Evolutionary conservation across 306 rosid genomes (phyloP).

Genomic region (Corylus avellana): DNA sequence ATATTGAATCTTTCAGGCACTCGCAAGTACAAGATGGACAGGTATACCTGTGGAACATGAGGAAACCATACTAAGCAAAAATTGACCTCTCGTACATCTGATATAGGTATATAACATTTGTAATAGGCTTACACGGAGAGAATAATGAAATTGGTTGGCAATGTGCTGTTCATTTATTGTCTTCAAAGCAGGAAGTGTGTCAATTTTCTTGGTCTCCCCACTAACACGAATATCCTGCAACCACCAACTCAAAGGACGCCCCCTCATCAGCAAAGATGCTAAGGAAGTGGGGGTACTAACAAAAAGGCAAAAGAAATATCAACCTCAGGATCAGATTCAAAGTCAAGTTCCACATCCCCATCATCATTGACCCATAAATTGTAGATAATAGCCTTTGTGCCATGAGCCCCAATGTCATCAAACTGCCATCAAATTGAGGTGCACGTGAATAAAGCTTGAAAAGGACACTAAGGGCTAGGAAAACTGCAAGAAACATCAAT

Average conservation of each 20-base stretch:
- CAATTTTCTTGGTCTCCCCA: slow-evolving; percentile 55
- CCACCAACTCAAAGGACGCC: slow-evolving; percentile 29
- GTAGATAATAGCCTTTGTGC: slow-evolving; percentile 85
- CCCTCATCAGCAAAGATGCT: slow-evolving; percentile 21
- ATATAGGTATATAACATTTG: slow-evolving; percentile 19
- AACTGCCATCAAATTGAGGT: slow-evolving; percentile 53
- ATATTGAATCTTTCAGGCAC: slow-evolving; percentile 60
- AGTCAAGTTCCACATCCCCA: slow-evolving; percentile 69
- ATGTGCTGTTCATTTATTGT: slow-evolving; percentile 68
- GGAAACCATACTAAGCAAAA: slow-evolving; percentile 30
- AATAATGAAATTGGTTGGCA: slow-evolving; percentile 62
- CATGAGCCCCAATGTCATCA: slow-evolving; percentile 76
- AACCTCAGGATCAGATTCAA: slow-evolving; percentile 71
- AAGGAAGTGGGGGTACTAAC: slow-evolving; percentile 5
- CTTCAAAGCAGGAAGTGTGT: slow-evolving; percentile 29
- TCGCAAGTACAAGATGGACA: slow-evolving; percentile 89
- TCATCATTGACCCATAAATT: slow-evolving; percentile 85
- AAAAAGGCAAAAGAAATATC: slow-evolving; percentile 13
- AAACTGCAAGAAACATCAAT: slow-evolving; percentile 7
- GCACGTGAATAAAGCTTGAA: slow-evolving; percentile 9
- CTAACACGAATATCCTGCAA: slow-evolving; percentile 74
- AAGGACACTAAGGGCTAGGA: slow-evolving; percentile 10
- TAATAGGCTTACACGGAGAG: slow-evolving; percentile 71
- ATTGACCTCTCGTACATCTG: slow-evolving; percentile 2
- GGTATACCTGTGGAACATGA: slow-evolving; percentile 61